Conservation (phyloP, 495 filamentous ascomycete genomes). For the Penicillium riverlandense region DNA sequence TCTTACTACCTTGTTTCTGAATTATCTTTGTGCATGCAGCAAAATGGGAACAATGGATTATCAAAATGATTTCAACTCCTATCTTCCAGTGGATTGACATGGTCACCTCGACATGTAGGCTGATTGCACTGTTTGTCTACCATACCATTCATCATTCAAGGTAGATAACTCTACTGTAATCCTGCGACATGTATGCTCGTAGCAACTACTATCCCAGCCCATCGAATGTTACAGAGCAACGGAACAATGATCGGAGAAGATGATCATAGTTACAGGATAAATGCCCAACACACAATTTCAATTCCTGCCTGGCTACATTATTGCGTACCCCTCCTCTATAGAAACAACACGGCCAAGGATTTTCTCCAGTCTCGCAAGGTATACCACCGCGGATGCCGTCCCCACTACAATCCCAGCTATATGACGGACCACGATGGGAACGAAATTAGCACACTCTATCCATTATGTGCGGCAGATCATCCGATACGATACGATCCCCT, state of each 20-base stretch:
- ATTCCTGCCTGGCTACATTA: too few species aligned
- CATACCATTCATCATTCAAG: background rate
- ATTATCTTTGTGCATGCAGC: constrained; percentile 21
- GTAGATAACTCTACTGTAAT: too few species aligned
- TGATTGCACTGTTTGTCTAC: background rate
- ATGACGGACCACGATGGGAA: background rate
- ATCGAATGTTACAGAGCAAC: background rate
- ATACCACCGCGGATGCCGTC: too few species aligned
- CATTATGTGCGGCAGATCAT: too few species aligned
- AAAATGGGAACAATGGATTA: constrained; percentile 23
- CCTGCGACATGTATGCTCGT: background rate
- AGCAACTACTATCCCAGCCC: background rate
- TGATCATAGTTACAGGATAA: too few species aligned
- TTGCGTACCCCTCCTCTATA: too few species aligned
- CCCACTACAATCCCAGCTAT: background rate
- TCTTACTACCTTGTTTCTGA: constrained; percentile 18
- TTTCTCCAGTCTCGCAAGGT: too few species aligned
- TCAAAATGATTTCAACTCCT: constrained; percentile 7
- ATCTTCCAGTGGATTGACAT: too few species aligned
- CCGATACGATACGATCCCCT: constrained; percentile 4
- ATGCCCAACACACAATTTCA: too few species aligned
- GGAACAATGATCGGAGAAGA: background rate
- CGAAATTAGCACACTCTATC: too few species aligned
- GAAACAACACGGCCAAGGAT: too few species aligned
- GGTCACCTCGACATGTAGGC: too few species aligned